Percentiles rank a stretch among this genome's conserved stretches.
Conservation (phyloP, 169 alveolate species). For the Cryptosporidium andersoni region DNA sequence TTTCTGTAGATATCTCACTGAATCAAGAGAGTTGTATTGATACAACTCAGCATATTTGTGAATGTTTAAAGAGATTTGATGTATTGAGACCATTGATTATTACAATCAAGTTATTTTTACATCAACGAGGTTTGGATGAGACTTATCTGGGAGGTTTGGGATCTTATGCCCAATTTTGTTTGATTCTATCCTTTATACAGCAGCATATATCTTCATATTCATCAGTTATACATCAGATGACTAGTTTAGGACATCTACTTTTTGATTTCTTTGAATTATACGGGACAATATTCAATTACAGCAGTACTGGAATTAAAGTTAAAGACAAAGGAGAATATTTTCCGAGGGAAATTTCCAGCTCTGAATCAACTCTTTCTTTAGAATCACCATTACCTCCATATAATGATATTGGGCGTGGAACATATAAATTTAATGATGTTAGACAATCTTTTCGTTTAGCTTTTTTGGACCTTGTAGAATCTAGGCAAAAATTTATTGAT, state of each 20-base stretch:
- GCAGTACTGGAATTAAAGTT: slow-evolving; percentile 51
- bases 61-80: slow-evolving; percentile 67
- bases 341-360: not conserved
- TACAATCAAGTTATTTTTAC: slow-evolving; percentile 71
- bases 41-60: slow-evolving; percentile 71
- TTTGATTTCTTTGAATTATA: slow-evolving; percentile 70
- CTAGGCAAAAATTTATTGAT: slow-evolving; percentile 39
- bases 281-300: slow-evolving; percentile 64
- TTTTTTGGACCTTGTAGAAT: slow-evolving; percentile 51
- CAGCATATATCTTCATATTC: slow-evolving; percentile 72
- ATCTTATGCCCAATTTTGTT: slow-evolving; percentile 73
- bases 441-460: slow-evolving; percentile 66
- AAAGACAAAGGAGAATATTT: slow-evolving; percentile 60
- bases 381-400: slow-evolving; percentile 67
- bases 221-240: slow-evolving; percentile 21
- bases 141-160: slow-evolving; percentile 78
- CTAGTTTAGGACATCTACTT: slow-evolving; percentile 70
- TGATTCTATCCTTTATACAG: slow-evolving; percentile 72
- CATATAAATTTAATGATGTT: slow-evolving; percentile 46
- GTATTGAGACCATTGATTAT: slow-evolving; percentile 75
- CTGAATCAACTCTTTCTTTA: slow-evolving; percentile 6
- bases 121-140: slow-evolving; percentile 72
- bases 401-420: slow-evolving; percentile 58
- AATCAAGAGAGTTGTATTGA: slow-evolving; percentile 73
- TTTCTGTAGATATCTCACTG: slow-evolving; percentile 74